A percentile compares a stretch with the other conserved stretches of the same genome.
Conservation (phyloP, 495 filamentous ascomycete species). For the Pseudomonodictys pantanalensis region DNA sequence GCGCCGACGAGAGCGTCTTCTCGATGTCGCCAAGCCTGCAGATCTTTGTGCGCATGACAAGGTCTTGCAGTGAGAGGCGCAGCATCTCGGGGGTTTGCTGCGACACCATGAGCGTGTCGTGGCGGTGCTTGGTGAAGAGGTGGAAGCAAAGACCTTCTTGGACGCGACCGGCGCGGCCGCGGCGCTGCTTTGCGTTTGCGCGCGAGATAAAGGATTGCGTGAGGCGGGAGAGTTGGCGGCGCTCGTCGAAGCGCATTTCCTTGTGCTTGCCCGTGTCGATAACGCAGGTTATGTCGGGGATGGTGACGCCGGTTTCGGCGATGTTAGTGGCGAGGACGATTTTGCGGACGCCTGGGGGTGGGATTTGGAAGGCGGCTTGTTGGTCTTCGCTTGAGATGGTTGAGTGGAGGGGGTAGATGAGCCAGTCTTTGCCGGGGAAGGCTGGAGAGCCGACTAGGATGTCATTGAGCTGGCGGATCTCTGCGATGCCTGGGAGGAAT, state of each 20-base stretch:
- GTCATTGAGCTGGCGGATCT: constrained; percentile 85
- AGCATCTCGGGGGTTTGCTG: constrained; percentile 96
- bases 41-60: constrained; percentile 94
- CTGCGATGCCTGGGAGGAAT: constrained; percentile 92
- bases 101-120: constrained; percentile 76
- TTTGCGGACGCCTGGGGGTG: constrained; percentile 76
- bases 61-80: constrained; percentile 85
- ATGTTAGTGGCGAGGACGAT: constrained; percentile 96
- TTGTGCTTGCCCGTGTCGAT: constrained; percentile 94
- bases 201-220: constrained; percentile 90
- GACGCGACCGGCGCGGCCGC: constrained; percentile 93
- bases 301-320: constrained; percentile 95
- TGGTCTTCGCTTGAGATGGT: constrained; percentile 95
- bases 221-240: constrained; percentile 81
- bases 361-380: constrained; percentile 82
- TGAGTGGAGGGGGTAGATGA: constrained; percentile 84
- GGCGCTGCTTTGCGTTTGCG: constrained; percentile 90
- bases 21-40: constrained; percentile 92
- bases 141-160: constrained; percentile 94
- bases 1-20: constrained; percentile 78
- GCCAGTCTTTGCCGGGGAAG: constrained; percentile 70
- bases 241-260: constrained; percentile 94
- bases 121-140: constrained; percentile 81
- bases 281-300: constrained; percentile 93
- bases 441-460: constrained; percentile 67